Conservation (phyloP, 2,329 filamentous ascomycete genomes). For the Herpotrichia juniperi region DNA sequence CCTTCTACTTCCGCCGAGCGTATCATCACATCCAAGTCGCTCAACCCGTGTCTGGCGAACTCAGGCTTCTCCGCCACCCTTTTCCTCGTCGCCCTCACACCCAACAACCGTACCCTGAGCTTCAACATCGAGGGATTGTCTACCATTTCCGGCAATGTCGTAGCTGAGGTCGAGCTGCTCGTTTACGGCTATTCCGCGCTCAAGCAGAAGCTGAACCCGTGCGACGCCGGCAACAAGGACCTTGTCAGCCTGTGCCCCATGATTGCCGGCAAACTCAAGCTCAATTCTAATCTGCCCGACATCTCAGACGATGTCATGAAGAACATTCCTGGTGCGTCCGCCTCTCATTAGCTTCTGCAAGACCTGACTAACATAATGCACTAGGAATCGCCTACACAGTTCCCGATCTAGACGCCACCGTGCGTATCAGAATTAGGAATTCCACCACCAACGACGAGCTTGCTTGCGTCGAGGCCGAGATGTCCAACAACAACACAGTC, state of each 20-base stretch:
- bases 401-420: constrained; percentile 86
- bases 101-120: constrained; percentile 72
- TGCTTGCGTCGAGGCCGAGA: constrained; percentile 84
- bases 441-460: constrained; percentile 68
- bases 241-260: constrained; percentile 86
- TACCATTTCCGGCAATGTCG: constrained; percentile 80
- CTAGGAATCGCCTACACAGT: constrained; percentile 82
- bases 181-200: constrained; percentile 84
- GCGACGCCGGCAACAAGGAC: constrained; percentile 58
- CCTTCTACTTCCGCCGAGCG: constrained; percentile 64
- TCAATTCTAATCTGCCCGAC: constrained; percentile 69
- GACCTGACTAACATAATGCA: constrained; percentile 18
- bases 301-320: constrained; percentile 63
- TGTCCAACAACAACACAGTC: constrained; percentile 93
- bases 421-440: constrained; percentile 80
- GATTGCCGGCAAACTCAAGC: constrained; percentile 80
- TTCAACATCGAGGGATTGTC: constrained; percentile 83
- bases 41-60: constrained; percentile 83
- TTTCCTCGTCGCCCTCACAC: constrained; percentile 84
- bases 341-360: background rate
- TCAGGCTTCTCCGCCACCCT: constrained; percentile 87
- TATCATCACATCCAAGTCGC: constrained; percentile 79
- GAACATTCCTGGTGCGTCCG: constrained; percentile 68
- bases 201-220: constrained; percentile 74
- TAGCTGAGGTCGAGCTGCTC: constrained; percentile 75